Percentiles rank a stretch among this genome's conserved stretches.
phyloP scores from a whole-genome alignment of 129 eudicot genomes.

The Saussurea involucrata region DNA sequence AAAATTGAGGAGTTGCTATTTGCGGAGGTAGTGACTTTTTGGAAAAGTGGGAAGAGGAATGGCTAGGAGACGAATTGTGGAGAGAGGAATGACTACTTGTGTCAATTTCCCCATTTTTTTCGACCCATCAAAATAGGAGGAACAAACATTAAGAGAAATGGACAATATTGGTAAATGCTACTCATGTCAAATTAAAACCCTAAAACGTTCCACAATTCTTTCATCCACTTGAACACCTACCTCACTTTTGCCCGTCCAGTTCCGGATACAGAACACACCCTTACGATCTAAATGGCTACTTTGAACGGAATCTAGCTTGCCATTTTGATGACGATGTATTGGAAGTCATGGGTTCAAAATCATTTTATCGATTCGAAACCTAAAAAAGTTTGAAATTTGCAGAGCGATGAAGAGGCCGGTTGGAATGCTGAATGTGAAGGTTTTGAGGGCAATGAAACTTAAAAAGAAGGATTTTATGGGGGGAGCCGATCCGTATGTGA shows the following conservation, averaged over 20 bases:
- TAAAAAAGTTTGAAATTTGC: conserved; percentile 8
- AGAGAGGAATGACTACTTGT: no score
- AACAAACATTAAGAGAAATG: neutral
- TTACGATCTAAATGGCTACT: no score
- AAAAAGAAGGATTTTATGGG: conserved; percentile 85
- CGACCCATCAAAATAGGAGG: neutral
- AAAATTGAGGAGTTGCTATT: no score
- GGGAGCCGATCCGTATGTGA: conserved; percentile 80
- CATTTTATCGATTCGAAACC: neutral
- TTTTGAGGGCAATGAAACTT: conserved; percentile 74
- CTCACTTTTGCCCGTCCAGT: no score
- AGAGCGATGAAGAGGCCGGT: conserved; percentile 88
- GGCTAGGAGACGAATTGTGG: no score
- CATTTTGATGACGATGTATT: neutral
- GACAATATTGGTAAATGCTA: neutral
- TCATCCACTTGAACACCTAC: neutral
- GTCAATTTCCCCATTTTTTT: no score
- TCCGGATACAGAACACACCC: no score
- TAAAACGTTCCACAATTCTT: neutral
- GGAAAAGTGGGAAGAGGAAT: no score
- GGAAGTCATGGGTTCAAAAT: neutral
- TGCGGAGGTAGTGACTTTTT: no score
- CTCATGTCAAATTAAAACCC: neutral
- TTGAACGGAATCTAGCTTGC: neutral
- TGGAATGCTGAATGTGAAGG: conserved; percentile 74